Conservation (phyloP, 2,329 filamentous ascomycete species). For the Colletotrichum sp. region DNA sequence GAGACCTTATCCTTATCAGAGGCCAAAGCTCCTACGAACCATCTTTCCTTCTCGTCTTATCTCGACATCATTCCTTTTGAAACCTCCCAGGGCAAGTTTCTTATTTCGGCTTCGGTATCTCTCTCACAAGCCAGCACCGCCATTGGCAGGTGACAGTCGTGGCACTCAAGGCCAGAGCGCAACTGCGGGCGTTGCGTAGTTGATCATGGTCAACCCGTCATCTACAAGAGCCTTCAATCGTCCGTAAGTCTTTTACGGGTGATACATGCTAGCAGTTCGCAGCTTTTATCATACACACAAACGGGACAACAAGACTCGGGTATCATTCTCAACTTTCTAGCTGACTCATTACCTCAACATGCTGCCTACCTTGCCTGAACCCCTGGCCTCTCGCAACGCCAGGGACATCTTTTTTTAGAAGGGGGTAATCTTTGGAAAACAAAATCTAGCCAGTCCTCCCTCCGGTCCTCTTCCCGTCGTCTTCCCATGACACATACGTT, state of each 20-base stretch:
- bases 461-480: not conserved
- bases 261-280: no score
- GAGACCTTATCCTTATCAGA: not conserved
- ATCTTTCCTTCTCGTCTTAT: not conserved
- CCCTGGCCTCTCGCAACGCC: not conserved
- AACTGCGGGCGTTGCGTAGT: not conserved
- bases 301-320: conserved; percentile 35
- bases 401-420: not conserved
- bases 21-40: not conserved
- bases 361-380: conserved; percentile 2
- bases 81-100: not conserved
- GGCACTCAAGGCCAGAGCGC: not conserved
- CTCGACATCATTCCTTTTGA: not conserved
- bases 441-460: not conserved
- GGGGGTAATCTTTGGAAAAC: not conserved
- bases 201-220: rapidly evolving
- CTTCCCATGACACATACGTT: not conserved
- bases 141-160: not conserved
- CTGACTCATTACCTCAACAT: conserved; percentile 21
- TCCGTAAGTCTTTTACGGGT: no score
- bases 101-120: not conserved
- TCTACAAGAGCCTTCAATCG: not conserved
- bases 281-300: not conserved
- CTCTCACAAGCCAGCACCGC: not conserved
- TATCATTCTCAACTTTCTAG: conserved; percentile 39